phyloP scores from a whole-genome alignment of 2,329 filamentous ascomycete species.

The Clathrospora elynae region DNA sequence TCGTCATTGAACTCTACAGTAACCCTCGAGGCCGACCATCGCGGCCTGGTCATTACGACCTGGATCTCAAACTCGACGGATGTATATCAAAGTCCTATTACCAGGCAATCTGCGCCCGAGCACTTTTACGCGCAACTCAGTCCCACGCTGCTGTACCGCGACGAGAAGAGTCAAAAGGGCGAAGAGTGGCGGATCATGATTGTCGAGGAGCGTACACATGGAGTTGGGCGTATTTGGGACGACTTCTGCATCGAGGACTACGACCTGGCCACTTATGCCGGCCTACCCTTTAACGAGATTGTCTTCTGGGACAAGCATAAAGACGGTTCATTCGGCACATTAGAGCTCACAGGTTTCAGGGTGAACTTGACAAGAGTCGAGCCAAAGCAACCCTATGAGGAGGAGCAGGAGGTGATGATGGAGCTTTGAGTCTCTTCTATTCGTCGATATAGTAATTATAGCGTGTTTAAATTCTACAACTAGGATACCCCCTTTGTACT shows the following conservation, averaged over 20 bases:
- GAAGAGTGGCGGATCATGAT: conserved; percentile 45
- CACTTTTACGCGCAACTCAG: conserved; percentile 30
- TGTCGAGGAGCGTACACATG: conserved; percentile 18
- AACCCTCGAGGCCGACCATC: conserved; percentile 32
- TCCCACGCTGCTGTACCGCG: conserved; percentile 36
- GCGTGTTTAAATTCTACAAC: conserved; percentile 1
- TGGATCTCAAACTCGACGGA: conserved; percentile 42
- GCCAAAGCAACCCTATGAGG: no score
- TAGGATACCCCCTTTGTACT: background rate
- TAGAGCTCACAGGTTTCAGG: conserved; percentile 45
- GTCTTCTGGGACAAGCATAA: conserved; percentile 43
- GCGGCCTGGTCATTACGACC: conserved; percentile 34
- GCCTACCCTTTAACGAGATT: conserved; percentile 41
- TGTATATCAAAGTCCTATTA: conserved; percentile 18
- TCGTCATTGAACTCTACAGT: conserved; percentile 34
- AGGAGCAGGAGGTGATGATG: conserved; percentile 1
- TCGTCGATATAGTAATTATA: no score
- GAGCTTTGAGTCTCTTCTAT: conserved; percentile 10
- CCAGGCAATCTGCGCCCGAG: background rate
- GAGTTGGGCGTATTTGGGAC: conserved; percentile 32
- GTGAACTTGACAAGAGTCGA: conserved; percentile 29
- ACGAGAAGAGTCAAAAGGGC: conserved; percentile 35
- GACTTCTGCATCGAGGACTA: conserved; percentile 47
- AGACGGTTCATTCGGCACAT: conserved; percentile 18
- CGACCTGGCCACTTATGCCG: conserved; percentile 41